Base-by-base conservation (phyloP, 2,329 filamentous ascomycete species). In the Talaromyces islandicus region DNA sequence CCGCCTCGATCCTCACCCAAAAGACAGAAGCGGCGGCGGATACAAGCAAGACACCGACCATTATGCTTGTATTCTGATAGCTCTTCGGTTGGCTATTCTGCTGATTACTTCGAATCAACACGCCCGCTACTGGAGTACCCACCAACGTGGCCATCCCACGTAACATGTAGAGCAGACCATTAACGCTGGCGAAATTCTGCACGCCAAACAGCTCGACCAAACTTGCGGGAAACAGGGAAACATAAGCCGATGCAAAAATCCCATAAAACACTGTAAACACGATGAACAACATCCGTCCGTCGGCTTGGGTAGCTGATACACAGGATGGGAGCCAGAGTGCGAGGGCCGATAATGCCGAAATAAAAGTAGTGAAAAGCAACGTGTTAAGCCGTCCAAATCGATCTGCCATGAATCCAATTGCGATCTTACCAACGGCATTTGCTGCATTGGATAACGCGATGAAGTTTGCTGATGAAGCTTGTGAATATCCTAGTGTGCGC, bases 361-460 rank as follows among this genome's bases (percentile, higher is more conserved):
- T 61, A 4, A 70, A 57, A 0, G 65, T 72, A 11, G 64, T 68
- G 29, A 75, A 53, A 3, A 77, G 68, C 1, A 78, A 62, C 0
- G 73, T 71, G 60, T 78, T 78, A 17, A 77, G 65, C 30, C 75
- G 61, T 11, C 76, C 75, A 38, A 75, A 67, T 3, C 69, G 64
- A 60, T 77, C 76, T 3, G 75, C 74, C 2, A 70, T 61, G 48
- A 71, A 68, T 1, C 76, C 75, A 58, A 77, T 72, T 1, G 68
- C 65, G 4, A 78, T 70, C 57, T 74, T 74, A 2, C 73, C 74
- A 4, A 73, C 60, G 1, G 73, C 73, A 60, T 76, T 77, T 7
- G 73, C 70, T 0, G 73, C 74, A 55, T 77, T 78, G 27, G 71
- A 75, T 4, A 77, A 65, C 4, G 75, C 69, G 38, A 77, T 75